A percentile compares a stretch with the other conserved stretches of the same genome.
These are phyloP conservation scores for Jimgerdemannia flammicorona DNA, from an alignment of 192 early-diverging fungal genomes.

Conservation along the genomic window DNA sequence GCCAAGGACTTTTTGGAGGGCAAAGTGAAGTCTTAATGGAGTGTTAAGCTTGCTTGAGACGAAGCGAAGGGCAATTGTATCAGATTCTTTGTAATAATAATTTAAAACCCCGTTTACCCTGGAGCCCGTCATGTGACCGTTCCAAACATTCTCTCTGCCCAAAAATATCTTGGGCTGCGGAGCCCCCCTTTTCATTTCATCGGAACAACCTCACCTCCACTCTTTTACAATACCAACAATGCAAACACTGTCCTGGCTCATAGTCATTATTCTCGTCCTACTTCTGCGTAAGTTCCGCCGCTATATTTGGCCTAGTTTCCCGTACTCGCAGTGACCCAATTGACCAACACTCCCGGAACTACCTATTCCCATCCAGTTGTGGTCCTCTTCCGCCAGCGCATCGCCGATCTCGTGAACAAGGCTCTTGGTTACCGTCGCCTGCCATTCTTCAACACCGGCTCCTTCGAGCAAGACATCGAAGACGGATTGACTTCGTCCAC, in stretches of 20 bases:
- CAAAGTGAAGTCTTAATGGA: conserved; percentile 24
- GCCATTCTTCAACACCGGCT: conserved; percentile 35
- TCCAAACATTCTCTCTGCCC: no score
- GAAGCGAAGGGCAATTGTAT: no score
- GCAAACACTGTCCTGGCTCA: conserved; percentile 6
- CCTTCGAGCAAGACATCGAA: conserved; percentile 53
- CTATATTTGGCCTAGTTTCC: not conserved
- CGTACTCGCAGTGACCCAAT: not conserved
- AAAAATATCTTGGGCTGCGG: not conserved
- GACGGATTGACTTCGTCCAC: conserved; percentile 50
- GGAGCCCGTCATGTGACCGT: no score
- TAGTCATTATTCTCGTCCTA: conserved; percentile 1
- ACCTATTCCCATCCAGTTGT: not conserved
- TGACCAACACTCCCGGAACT: not conserved
- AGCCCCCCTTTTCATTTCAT: no score
- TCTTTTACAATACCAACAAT: conserved; percentile 2
- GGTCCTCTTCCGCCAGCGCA: not conserved
- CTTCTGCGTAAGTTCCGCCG: not conserved
- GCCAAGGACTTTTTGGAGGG: conserved; percentile 96
- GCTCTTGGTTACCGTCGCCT: conserved; percentile 41
- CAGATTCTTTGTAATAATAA: no score
- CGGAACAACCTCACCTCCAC: conserved; percentile 18
- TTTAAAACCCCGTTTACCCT: no score
- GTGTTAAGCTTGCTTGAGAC: no score
- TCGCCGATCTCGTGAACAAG: conserved; percentile 21